A percentile compares a stretch with the other conserved stretches of the same genome.
Evolutionary conservation across 495 filamentous ascomycete genomes (phyloP).

Genomic region (Trypethelium eluteriae): DNA sequence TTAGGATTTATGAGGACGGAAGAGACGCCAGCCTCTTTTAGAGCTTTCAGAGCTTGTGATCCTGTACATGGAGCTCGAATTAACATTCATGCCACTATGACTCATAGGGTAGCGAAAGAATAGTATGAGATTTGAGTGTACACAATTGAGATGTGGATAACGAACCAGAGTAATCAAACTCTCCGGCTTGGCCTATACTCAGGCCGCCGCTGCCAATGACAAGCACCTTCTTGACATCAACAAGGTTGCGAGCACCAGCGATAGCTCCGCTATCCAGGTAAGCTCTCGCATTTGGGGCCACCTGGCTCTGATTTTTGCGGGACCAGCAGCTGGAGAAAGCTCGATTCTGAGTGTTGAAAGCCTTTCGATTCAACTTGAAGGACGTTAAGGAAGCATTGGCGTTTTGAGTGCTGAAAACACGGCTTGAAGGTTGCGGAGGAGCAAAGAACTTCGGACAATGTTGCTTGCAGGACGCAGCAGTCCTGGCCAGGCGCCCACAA

Average conservation of each 20-base stretch:
- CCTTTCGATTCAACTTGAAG: neutral
- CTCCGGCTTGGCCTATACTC: conserved; percentile 95
- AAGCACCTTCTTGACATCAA: conserved; percentile 97
- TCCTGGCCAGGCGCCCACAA: conserved; percentile 28
- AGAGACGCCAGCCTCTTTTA: conserved; percentile 91
- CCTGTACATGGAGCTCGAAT: conserved; percentile 42
- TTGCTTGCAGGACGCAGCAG: conserved; percentile 15
- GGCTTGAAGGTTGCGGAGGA: conserved; percentile 17
- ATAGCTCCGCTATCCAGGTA: conserved; percentile 83
- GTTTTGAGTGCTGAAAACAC: conserved; percentile 10
- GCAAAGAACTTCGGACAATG: conserved; percentile 10
- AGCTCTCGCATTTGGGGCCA: conserved; percentile 74
- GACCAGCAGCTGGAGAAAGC: conserved; percentile 7
- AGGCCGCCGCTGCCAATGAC: conserved; percentile 93
- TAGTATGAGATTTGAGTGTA: neutral
- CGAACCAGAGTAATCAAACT: conserved; percentile 96
- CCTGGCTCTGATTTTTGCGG: conserved; percentile 39
- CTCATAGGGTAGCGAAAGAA: neutral
- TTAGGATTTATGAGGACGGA: conserved; percentile 97
- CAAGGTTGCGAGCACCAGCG: conserved; percentile 58
- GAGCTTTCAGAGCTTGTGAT: conserved; percentile 67
- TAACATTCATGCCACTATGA: neutral
- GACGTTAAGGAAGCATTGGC: conserved; percentile 19
- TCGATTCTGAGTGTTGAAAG: neutral
- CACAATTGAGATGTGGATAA: conserved; percentile 13